Percentiles rank a stretch among this genome's conserved stretches.
phyloP scores from a whole-genome alignment of 345 rosid species.

The Murraya paniculata region DNA sequence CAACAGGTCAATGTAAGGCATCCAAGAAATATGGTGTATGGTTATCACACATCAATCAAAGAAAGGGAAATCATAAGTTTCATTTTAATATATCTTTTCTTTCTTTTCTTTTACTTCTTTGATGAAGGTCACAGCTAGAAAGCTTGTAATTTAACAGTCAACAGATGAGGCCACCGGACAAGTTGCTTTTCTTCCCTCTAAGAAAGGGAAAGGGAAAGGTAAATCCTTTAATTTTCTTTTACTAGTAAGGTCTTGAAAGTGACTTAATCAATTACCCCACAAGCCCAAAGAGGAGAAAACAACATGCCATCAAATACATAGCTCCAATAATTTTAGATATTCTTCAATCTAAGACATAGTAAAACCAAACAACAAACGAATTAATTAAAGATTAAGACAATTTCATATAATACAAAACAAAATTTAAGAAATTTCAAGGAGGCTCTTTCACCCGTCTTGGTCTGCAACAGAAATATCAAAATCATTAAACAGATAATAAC shows the following conservation, averaged over 20 bases:
- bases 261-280: constrained; percentile 35
- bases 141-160: constrained; percentile 21
- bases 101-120: constrained; percentile 17
- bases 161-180: constrained; percentile 21
- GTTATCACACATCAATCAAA: constrained; percentile 19
- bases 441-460: constrained; percentile 1
- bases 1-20: constrained; percentile 27
- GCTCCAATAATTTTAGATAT: constrained; percentile 23
- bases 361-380: constrained; percentile 3
- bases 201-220: constrained; percentile 26
- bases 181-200: constrained; percentile 19
- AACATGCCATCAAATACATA: constrained; percentile 17
- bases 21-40: constrained; percentile 15
- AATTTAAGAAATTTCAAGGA: constrained; percentile 10
- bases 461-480: constrained; percentile 10
- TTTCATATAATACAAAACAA: not conserved
- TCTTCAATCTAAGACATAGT: constrained; percentile 12
- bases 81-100: constrained; percentile 18
- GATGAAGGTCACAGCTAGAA: constrained; percentile 25
- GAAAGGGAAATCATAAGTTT: constrained; percentile 19
- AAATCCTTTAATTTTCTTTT: constrained; percentile 19
- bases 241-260: constrained; percentile 31
- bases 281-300: constrained; percentile 24
- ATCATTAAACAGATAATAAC: not conserved
- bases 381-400: constrained; percentile 14